Evolutionary conservation across 2,329 filamentous ascomycete genomes (phyloP), one percentile per base, ranked within the genome.

Genomic region (Aspergillus candidus): DNA sequence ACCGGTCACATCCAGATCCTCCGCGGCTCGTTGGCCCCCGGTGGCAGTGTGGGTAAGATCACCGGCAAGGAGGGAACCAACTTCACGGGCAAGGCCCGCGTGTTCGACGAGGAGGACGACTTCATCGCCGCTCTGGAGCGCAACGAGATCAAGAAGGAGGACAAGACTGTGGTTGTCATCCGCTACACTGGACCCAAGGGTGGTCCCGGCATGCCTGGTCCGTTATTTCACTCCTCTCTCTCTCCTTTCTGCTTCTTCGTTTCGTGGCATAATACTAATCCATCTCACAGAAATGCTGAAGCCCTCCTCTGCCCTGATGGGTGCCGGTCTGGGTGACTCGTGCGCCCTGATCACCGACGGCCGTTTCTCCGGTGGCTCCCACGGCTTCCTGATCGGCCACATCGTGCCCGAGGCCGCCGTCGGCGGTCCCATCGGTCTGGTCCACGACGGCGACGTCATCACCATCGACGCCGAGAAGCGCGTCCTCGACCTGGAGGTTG

Each of bases 301-400:
- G 64, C 82, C 83, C 38, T 80, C 75, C 38, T 81, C 81, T 11
- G 82, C 82, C 27, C 83, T 87, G 61, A 87, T 87, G 83, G 83
- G 83, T 13, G 81, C 81, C 14, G 83, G 83, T 12, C 75, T 86
- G 10, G 83, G 83, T 36, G 71, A 83, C 46, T 82, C 86, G 50
- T 79, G 83, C 15, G 84, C 84, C 3, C 71, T 88, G 32, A 82
- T 88, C 65, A 88, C 84, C 1, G 84, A 88, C 56, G 83, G 83
- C 17, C 63, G 67, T 38, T 69, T 69, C 61, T 68, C 65, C 7
- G 88, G 88, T 46, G 88, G 86, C 41, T 85, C 80, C 49, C 87
- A 93, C 76, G 87, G 87, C 32, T 93, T 93, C 77, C 72, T 93
- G 55, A 91, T 93, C 58, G 87, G 87, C 1, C 87, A 93, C 68